phyloP scores from a whole-genome alignment of 768 basidiomycete species.

The Lanmaoa pseudosensibilis region DNA sequence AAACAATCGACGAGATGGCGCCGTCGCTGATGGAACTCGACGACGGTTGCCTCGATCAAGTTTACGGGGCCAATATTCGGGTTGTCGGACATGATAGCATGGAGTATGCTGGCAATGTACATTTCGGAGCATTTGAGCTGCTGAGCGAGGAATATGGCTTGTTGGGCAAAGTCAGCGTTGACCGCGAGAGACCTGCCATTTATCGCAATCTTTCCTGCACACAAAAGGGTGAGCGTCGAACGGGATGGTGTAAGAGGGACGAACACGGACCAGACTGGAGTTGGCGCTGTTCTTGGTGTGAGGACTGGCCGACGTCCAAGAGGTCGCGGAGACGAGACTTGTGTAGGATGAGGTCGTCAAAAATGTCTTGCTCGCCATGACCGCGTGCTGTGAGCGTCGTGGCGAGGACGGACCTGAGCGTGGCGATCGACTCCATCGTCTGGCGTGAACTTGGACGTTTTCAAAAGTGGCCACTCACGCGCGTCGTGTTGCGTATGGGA shows the following conservation, averaged over 20 bases:
- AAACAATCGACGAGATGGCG: conserved; percentile 71
- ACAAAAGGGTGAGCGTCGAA: neutral
- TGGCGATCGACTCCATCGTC: conserved; percentile 59
- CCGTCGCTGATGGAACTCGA: conserved; percentile 68
- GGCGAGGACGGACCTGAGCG: conserved; percentile 54
- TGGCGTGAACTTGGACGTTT: neutral
- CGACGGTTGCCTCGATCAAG: conserved; percentile 63
- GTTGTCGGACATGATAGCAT: conserved; percentile 59
- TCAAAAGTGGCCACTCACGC: neutral
- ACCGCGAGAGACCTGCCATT: conserved; percentile 68
- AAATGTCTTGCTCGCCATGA: conserved; percentile 69
- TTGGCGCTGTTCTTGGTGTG: conserved; percentile 64
- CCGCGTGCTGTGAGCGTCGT: conserved; percentile 47
- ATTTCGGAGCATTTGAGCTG: conserved; percentile 83
- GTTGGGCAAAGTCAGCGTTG: conserved; percentile 77
- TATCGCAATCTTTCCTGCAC: conserved; percentile 63
- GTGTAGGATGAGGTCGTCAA: conserved; percentile 70
- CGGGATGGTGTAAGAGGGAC: neutral
- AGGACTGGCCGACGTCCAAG: conserved; percentile 64
- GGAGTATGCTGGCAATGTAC: conserved; percentile 68
- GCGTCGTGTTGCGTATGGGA: neutral
- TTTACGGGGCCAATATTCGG: conserved; percentile 60
- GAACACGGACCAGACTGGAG: conserved; percentile 58
- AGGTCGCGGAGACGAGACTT: conserved; percentile 61
- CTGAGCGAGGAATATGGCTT: conserved; percentile 75